These are phyloP conservation scores for Fusarium sp. DNA, from an alignment of 2,329 filamentous ascomycete genomes.

Conservation along the genomic window DNA sequence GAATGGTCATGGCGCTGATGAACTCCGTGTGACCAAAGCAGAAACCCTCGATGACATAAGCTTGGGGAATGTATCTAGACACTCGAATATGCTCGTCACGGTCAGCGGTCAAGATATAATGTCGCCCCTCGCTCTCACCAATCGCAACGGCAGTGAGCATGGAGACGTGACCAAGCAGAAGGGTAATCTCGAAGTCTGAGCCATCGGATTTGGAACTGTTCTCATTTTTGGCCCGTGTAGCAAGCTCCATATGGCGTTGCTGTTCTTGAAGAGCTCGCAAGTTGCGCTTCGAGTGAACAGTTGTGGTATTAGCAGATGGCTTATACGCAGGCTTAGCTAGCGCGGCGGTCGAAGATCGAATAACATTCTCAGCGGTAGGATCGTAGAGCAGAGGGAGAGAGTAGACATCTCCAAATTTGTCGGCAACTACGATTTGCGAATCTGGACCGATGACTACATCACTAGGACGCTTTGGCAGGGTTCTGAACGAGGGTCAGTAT, in stretches of 20 bases:
- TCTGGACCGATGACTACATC: conserved; percentile 77
- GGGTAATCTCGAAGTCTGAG: conserved; percentile 75
- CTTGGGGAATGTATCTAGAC: conserved; percentile 82
- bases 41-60: conserved; percentile 88
- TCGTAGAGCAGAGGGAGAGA: conserved; percentile 73
- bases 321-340: conserved; percentile 50
- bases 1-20: conserved; percentile 79
- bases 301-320: conserved; percentile 67
- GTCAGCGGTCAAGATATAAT: conserved; percentile 67
- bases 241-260: conserved; percentile 57
- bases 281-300: conserved; percentile 74
- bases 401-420: conserved; percentile 99
- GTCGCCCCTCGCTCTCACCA: conserved; percentile 55
- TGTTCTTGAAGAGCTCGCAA: conserved; percentile 69
- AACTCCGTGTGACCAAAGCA: conserved; percentile 92
- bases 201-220: conserved; percentile 49
- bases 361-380: conserved; percentile 24
- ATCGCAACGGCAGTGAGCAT: conserved; percentile 83
- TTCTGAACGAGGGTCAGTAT: conserved; percentile 59
- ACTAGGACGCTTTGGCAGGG: conserved; percentile 90
- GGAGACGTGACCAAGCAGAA: conserved; percentile 93
- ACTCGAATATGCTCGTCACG: conserved; percentile 84
- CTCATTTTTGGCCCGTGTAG: conserved; percentile 41
- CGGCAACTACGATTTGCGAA: conserved; percentile 80
- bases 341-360: conserved; percentile 26